Conservation (phyloP, 192 early-diverging fungal species). For the Phlyctochytrium planicorne region DNA sequence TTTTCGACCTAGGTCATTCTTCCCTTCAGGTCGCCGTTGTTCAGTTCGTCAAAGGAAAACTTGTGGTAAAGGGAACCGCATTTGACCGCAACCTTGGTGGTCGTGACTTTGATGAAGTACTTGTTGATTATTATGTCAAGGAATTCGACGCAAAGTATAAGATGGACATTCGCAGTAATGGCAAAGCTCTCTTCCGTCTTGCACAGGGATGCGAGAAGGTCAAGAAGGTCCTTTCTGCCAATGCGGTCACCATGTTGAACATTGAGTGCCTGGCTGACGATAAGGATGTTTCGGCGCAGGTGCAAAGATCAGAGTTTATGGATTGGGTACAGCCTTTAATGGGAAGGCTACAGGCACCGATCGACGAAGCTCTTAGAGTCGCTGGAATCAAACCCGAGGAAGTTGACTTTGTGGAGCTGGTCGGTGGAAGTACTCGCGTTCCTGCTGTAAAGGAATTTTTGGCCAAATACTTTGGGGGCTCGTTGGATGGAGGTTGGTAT, state of each 20-base stretch:
- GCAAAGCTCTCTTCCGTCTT: constrained; percentile 86
- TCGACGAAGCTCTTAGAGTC: constrained; percentile 72
- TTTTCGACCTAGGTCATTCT: constrained; percentile 92
- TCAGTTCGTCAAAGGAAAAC: constrained; percentile 90
- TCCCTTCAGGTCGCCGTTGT: constrained; percentile 80
- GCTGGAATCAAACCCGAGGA: constrained; percentile 75
- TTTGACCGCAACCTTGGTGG: constrained; percentile 92
- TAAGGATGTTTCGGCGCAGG: constrained; percentile 79
- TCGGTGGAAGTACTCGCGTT: constrained; percentile 93
- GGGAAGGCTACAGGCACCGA: constrained; percentile 66
- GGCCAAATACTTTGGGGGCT: constrained; percentile 74
- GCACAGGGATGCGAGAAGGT: constrained; percentile 83
- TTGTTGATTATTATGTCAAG: constrained; percentile 76
- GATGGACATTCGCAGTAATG: constrained; percentile 81
- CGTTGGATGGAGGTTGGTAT: constrained; percentile 31
- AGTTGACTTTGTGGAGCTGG: constrained; percentile 88
- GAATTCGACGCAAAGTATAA: constrained; percentile 92
- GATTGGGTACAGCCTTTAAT: constrained; percentile 70
- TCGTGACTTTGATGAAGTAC: constrained; percentile 86
- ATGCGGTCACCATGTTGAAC: constrained; percentile 81
- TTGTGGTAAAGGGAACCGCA: constrained; percentile 82
- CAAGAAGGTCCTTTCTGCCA: constrained; percentile 93
- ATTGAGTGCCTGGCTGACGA: constrained; percentile 96
- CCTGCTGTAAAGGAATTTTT: constrained; percentile 85
- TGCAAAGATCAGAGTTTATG: constrained; percentile 80